These are phyloP conservation scores for Pseudozyma pruni DNA, from an alignment of 1,284 basidiomycete genomes.

Conservation along the genomic window DNA sequence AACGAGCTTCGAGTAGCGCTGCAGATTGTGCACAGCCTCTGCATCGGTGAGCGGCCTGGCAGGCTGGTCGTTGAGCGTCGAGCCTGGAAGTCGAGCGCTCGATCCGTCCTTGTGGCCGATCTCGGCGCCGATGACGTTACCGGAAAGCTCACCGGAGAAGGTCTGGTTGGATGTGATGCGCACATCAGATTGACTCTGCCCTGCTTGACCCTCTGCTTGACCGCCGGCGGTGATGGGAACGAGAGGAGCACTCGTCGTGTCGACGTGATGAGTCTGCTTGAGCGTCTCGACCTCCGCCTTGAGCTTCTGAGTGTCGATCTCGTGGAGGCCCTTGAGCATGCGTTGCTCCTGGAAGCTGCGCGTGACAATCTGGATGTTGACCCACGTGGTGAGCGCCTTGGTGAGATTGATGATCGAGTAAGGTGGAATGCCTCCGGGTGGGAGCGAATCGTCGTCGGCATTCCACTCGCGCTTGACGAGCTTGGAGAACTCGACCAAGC, in stretches of 20 bases:
- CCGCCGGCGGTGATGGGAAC: constrained; percentile 3
- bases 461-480: constrained; percentile 62
- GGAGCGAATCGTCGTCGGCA: constrained; percentile 47
- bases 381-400: constrained; percentile 59
- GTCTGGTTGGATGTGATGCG: constrained; percentile 53
- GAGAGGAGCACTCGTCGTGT: constrained; percentile 11
- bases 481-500: constrained; percentile 47
- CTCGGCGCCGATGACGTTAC: constrained; percentile 60
- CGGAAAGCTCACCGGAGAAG: constrained; percentile 34
- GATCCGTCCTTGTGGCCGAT: constrained; percentile 43
- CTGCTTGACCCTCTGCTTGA: neutral
- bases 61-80: constrained; percentile 21
- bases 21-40: constrained; percentile 52
- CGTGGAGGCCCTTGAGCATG: constrained; percentile 45
- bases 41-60: constrained; percentile 38
- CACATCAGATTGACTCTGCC: constrained; percentile 21
- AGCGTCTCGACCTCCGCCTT: constrained; percentile 33
- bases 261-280: constrained; percentile 31
- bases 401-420: constrained; percentile 55
- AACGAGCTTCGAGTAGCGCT: constrained; percentile 58
- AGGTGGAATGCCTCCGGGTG: constrained; percentile 59
- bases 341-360: constrained; percentile 45
- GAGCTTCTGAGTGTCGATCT: constrained; percentile 42
- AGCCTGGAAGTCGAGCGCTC: constrained; percentile 19
- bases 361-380: constrained; percentile 60